phyloP scores from a whole-genome alignment of 23 red algal species.

The Gracilaria domingensis region DNA sequence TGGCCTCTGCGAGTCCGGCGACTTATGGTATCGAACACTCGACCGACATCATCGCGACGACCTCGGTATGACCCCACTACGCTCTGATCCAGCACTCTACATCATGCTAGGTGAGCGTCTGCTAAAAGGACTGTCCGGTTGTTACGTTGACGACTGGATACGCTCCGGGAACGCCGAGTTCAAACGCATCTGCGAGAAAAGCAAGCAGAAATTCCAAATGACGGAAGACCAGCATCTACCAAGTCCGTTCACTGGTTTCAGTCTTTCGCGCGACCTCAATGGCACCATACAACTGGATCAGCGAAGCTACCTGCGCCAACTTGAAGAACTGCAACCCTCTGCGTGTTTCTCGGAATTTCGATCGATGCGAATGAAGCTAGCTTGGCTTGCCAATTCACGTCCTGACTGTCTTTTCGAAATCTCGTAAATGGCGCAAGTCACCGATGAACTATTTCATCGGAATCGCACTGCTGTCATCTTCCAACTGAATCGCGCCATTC shows the following conservation, averaged over 20 bases:
- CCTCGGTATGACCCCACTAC: neutral
- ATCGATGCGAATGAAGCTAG: conserved; percentile 12
- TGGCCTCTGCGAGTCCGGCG: conserved; percentile 30
- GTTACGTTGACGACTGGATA: conserved; percentile 37
- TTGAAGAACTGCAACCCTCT: neutral
- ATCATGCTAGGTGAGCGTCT: neutral
- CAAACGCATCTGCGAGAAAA: neutral
- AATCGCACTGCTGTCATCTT: neutral
- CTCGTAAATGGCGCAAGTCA: neutral
- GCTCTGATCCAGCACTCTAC: no score
- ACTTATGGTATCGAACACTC: conserved; percentile 25
- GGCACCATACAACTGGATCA: neutral
- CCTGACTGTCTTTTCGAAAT: conserved; percentile 5
- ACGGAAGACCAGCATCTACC: neutral
- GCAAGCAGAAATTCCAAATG: conserved; percentile 3
- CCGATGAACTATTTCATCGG: neutral
- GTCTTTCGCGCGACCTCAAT: neutral
- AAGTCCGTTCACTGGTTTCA: conserved; percentile 4
- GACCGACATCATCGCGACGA: conserved; percentile 16
- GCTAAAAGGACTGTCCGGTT: neutral
- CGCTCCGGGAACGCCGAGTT: conserved; percentile 10
- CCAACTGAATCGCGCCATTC: neutral
- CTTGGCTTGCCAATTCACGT: neutral
- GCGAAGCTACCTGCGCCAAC: neutral
- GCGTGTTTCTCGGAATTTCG: neutral